phyloP scores from a whole-genome alignment of 495 filamentous ascomycete genomes.

The Staphylotrichum tortipilum region DNA sequence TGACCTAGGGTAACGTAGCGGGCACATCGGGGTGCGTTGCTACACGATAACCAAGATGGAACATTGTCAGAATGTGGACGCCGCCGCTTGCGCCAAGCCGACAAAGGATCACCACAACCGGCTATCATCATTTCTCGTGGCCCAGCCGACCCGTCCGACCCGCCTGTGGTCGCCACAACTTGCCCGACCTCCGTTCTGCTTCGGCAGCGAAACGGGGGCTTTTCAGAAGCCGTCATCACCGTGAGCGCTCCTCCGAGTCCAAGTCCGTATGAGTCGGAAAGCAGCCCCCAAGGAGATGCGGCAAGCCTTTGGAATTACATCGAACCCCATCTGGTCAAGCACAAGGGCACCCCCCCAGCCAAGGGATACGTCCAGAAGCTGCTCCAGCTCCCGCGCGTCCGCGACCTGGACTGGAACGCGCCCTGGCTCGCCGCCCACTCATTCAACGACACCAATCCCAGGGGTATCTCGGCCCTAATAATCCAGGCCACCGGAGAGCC shows the following conservation, averaged over 20 bases:
- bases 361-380: conserved; percentile 11
- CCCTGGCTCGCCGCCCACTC: conserved; percentile 4
- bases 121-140: conserved; percentile 15
- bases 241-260: no score
- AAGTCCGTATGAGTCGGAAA: no score
- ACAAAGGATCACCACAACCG: not conserved
- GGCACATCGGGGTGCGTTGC: conserved; percentile 13
- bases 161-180: not conserved
- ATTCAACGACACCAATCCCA: conserved; percentile 15
- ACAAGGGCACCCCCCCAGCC: conserved; percentile 10
- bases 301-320: conserved; percentile 16
- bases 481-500: conserved; percentile 23
- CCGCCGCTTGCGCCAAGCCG: not conserved
- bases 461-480: conserved; percentile 25
- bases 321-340: conserved; percentile 11
- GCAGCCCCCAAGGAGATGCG: not conserved
- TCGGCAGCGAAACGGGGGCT: no score
- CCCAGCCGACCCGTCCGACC: not conserved
- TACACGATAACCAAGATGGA: conserved; percentile 33
- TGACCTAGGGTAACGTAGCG: no score
- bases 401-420: conserved; percentile 19
- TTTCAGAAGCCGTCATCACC: no score
- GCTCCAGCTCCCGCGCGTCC: conserved; percentile 15
- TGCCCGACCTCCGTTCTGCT: not conserved
- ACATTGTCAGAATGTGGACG: conserved; percentile 20